Evolutionary conservation across 108 stramenopile genomes (phyloP).

Genomic region (Bacterosira constricta): DNA sequence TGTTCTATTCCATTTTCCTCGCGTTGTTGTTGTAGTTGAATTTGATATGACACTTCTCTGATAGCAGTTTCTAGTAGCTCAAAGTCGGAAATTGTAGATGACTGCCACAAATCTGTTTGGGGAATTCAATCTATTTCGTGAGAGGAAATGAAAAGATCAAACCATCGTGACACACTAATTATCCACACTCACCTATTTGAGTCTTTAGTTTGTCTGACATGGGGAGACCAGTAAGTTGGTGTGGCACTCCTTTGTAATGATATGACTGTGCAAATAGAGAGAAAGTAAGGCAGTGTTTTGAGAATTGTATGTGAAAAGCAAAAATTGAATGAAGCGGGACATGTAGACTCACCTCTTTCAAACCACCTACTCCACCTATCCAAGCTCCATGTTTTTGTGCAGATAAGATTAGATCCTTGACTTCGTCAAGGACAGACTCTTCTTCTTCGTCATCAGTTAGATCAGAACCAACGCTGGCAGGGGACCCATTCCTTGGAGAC

Average conservation of each 20-base stretch:
- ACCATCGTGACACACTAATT: not conserved
- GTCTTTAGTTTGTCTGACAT: slow-evolving; percentile 72
- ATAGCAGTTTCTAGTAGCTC: slow-evolving; percentile 84
- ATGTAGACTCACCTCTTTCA: slow-evolving; percentile 32
- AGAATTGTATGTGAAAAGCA: not conserved
- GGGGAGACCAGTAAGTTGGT: slow-evolving; percentile 66
- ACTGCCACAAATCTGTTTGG: slow-evolving; percentile 70
- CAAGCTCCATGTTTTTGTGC: slow-evolving; percentile 79
- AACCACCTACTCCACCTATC: slow-evolving; percentile 68
- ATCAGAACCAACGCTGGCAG: slow-evolving; percentile 7
- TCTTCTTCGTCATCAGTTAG: slow-evolving; percentile 39
- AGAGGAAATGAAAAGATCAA: not conserved
- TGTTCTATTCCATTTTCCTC: slow-evolving; percentile 32
- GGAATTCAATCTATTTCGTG: not conserved
- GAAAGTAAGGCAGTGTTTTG: too few species aligned
- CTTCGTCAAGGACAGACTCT: slow-evolving; percentile 73
- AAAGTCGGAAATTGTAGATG: slow-evolving; percentile 82
- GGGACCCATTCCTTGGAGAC: slow-evolving; percentile 4
- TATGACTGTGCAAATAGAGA: not conserved
- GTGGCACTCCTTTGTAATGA: slow-evolving; percentile 28
- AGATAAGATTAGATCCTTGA: slow-evolving; percentile 69
- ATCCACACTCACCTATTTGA: slow-evolving; percentile 45
- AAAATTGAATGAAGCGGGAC: not conserved
- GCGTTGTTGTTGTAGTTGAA: slow-evolving; percentile 53
- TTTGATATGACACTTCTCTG: slow-evolving; percentile 79